Evolutionary conservation across 495 filamentous ascomycete species (phyloP).

Genomic region (Aspergillus saccharolyticus): DNA sequence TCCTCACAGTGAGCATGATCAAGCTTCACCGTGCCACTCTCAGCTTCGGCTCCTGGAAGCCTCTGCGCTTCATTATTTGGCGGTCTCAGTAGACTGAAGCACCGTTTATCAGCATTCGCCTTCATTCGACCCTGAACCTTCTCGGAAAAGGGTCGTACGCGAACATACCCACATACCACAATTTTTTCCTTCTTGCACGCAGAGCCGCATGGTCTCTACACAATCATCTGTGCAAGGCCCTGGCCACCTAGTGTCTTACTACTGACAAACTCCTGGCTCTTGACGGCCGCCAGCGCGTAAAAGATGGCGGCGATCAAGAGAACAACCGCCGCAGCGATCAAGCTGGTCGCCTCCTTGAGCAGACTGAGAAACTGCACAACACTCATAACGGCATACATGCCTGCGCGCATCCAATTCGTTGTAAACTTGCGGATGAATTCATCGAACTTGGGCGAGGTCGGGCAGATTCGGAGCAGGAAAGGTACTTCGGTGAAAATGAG

Average conservation of each 20-base stretch:
- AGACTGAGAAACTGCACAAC: slow-evolving; percentile 79
- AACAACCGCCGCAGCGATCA: slow-evolving; percentile 83
- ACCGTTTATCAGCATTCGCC: not conserved
- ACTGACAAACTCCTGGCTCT: slow-evolving; percentile 88
- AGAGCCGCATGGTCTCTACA: slow-evolving; percentile 41
- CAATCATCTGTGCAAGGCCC: slow-evolving; percentile 98
- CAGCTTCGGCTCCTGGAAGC: slow-evolving; percentile 9
- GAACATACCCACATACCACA: not conserved
- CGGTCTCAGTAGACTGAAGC: not conserved
- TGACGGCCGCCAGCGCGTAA: slow-evolving; percentile 80
- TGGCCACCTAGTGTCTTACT: slow-evolving; percentile 96
- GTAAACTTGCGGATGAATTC: slow-evolving; percentile 85
- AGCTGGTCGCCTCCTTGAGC: slow-evolving; percentile 49
- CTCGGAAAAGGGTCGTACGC: not conserved
- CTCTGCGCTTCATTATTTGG: slow-evolving; percentile 4
- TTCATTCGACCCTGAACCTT: not conserved
- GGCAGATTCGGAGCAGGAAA: slow-evolving; percentile 94
- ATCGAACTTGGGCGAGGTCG: slow-evolving; percentile 87
- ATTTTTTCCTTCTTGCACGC: not conserved
- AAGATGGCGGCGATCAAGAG: slow-evolving; percentile 72
- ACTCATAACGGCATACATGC: slow-evolving; percentile 77
- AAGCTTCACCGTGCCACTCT: slow-evolving; percentile 22
- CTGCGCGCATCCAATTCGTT: slow-evolving; percentile 96
- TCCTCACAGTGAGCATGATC: slow-evolving; percentile 15
- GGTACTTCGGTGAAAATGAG: slow-evolving; percentile 97